Evolutionary conservation across 2,329 filamentous ascomycete species (phyloP).

Genomic region (Fusarium lyarnte): DNA sequence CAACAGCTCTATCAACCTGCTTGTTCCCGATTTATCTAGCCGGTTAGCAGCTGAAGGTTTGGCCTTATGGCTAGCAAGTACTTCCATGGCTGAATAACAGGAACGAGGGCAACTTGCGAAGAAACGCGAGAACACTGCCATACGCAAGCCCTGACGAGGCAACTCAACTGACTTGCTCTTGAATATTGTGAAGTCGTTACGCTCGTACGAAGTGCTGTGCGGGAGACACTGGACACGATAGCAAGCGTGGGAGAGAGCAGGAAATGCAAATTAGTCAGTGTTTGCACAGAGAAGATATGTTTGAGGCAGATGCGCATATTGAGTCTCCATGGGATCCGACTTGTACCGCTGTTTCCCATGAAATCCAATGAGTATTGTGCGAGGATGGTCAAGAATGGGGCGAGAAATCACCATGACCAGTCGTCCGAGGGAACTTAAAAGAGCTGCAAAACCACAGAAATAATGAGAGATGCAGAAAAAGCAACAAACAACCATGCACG

Average conservation of each 20-base stretch:
- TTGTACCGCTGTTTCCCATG: neutral
- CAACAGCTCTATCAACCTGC: neutral
- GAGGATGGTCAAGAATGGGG: conserved; percentile 7
- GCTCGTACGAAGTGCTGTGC: neutral
- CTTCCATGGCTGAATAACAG: neutral
- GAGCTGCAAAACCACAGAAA: neutral
- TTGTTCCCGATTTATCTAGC: neutral
- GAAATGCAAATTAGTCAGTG: neutral
- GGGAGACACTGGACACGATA: neutral
- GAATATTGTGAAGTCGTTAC: no score
- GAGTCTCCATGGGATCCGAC: neutral
- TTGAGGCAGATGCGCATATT: neutral
- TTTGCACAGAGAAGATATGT: neutral
- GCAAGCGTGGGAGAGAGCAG: neutral
- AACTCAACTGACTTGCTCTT: neutral
- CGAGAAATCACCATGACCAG: conserved; percentile 7
- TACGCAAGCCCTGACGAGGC: neutral
- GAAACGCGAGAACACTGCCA: neutral
- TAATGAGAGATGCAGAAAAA: neutral
- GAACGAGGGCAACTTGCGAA: neutral
- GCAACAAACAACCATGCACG: conserved; percentile 4
- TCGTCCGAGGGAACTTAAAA: neutral
- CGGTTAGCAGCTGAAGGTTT: neutral
- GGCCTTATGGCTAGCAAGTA: neutral
- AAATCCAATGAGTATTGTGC: neutral